Conservation (phyloP, 2,329 filamentous ascomycete species). For the Fusarium sp. region DNA sequence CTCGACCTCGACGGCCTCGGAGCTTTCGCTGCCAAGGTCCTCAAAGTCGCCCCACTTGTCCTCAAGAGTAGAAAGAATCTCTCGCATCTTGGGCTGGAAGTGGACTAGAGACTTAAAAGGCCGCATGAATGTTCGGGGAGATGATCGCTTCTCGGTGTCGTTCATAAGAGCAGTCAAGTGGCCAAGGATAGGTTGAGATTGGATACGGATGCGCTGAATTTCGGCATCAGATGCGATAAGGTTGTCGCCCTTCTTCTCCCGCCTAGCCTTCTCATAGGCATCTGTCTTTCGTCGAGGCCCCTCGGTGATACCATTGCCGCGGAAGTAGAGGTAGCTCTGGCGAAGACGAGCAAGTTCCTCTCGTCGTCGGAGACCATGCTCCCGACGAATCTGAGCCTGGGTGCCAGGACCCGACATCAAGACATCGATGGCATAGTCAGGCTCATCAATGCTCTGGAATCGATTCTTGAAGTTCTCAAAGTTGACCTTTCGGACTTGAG, state of each 20-base stretch:
- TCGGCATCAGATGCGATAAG: slow-evolving; percentile 42
- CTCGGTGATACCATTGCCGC: slow-evolving; percentile 2
- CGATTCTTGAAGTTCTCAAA: slow-evolving; percentile 63
- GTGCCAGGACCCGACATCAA: slow-evolving; percentile 55
- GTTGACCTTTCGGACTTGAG: slow-evolving; percentile 58
- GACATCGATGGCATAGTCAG: slow-evolving; percentile 59
- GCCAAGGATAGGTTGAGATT: slow-evolving; percentile 58
- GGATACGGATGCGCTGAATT: slow-evolving; percentile 58
- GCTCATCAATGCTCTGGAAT: slow-evolving; percentile 54
- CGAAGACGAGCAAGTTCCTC: slow-evolving; percentile 55
- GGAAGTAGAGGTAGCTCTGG: slow-evolving; percentile 49
- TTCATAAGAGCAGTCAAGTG: slow-evolving; percentile 57
- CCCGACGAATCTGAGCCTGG: slow-evolving; percentile 58
- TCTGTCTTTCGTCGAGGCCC: slow-evolving; percentile 23
- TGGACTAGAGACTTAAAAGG: slow-evolving; percentile 60
- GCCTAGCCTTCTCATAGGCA: slow-evolving; percentile 39
- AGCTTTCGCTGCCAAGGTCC: slow-evolving; percentile 47
- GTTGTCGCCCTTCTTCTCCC: slow-evolving; percentile 48
- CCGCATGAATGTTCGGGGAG: slow-evolving; percentile 58
- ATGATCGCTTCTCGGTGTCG: slow-evolving; percentile 54
- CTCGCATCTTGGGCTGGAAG: slow-evolving; percentile 60
- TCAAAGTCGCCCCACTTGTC: slow-evolving; percentile 60
- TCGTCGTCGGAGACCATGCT: slow-evolving; percentile 55
- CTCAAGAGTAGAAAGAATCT: slow-evolving; percentile 56
- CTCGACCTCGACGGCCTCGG: slow-evolving; percentile 43